Conservation (phyloP, 164 flowering plant genomes). For the Pachysandra terminalis region DNA sequence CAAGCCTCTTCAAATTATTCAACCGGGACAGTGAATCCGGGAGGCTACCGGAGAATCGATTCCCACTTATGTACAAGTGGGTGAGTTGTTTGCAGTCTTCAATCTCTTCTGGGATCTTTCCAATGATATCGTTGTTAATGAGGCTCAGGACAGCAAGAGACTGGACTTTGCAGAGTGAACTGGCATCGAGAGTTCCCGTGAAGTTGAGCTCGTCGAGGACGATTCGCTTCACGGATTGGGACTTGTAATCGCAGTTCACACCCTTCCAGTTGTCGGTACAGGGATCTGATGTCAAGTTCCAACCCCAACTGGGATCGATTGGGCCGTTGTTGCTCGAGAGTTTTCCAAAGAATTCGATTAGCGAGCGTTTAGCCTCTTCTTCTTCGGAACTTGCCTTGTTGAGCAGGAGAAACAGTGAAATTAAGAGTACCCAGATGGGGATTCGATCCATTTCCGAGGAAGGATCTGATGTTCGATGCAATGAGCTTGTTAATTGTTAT, state of each 20-base stretch:
- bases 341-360: constrained; percentile 24
- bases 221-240: constrained; percentile 20
- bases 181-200: constrained; percentile 32
- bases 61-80: constrained; percentile 29
- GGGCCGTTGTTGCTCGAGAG: constrained; percentile 16
- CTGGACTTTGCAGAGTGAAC: constrained; percentile 25
- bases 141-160: constrained; percentile 38
- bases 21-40: constrained; percentile 34
- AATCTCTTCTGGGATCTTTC: too few relatives aligned
- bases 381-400: constrained; percentile 22
- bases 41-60: constrained; percentile 35
- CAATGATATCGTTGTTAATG: constrained; percentile 31
- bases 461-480: constrained; percentile 1
- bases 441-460: constrained; percentile 22
- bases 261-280: constrained; percentile 41
- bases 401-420: constrained; percentile 27
- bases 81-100: too few relatives aligned
- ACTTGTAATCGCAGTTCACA: constrained; percentile 20
- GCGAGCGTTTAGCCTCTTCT: too few relatives aligned
- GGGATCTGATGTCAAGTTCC: constrained; percentile 48
- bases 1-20: constrained; percentile 36
- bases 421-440: constrained; percentile 25
- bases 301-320: too few relatives aligned
- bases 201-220: constrained; percentile 26
- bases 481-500: background rate